Evolutionary conservation across 2,329 filamentous ascomycete genomes (phyloP), one percentile per base, ranked within the genome.

Genomic region (Monilinia aucupariae): DNA sequence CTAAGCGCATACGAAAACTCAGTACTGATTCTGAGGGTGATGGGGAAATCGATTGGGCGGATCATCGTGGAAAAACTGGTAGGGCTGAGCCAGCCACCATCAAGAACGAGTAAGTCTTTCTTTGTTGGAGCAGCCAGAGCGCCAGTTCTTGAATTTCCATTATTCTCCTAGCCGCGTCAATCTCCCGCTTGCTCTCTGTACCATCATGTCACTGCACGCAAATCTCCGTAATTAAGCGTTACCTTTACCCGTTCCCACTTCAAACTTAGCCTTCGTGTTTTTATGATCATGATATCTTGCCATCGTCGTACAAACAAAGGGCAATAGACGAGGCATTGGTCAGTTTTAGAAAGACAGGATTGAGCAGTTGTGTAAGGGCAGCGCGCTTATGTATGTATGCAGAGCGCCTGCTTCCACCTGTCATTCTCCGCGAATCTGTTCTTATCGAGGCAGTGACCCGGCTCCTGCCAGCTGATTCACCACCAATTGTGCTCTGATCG

Each of bases 1-100:
- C 65, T 66, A 72, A 72, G 64, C 69, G 67, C 49, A 25, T 65
- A 32, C 61, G 70, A 50, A 68, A 65, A 54, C 65, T 73, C 51
- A 73, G 71, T 66, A 72, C 71, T 34, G 71, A 72, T 61, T 72
- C 70, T 13, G 71, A 72, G 62, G 70, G 71, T 15, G 64, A 62
- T 9, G 66, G 61, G 32, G 54, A 54, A 20, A 64, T 65, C 43
- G 69, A 71, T 61, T 71, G 68, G 68, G 54, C 54, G 39, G 68
- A 62, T 37, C 59, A 56, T 48, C 63, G 61, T 59, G 64, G 54
- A 49, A 64, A 65, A 59, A 62, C 59, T 64, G 67, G 58, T 61
- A 64, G 64, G 61, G 64, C 67, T 64, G 68, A 66, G 47, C 66
- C 64, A 66, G 65, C 68, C 59, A 62, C 34, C 10, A 56, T 30